phyloP scores from a whole-genome alignment of 2,329 filamentous ascomycete species.

The Penicillium sp. region DNA sequence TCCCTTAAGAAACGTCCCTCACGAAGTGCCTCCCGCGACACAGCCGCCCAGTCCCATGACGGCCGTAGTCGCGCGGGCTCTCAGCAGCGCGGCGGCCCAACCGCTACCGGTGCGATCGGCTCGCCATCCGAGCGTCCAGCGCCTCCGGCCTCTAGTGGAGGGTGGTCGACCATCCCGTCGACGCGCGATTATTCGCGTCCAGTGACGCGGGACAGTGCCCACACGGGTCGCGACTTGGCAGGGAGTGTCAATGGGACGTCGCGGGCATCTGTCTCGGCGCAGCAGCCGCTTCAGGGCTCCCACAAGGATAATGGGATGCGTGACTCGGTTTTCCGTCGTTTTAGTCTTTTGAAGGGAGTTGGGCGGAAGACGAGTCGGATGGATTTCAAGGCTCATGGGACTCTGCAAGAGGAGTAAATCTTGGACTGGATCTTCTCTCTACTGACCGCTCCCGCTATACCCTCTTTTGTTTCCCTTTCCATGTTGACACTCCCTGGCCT shows the following conservation, averaged over 20 bases:
- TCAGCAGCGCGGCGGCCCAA: conserved; percentile 30
- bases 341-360: conserved; percentile 73
- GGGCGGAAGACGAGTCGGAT: conserved; percentile 69
- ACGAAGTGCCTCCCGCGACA: conserved; percentile 35
- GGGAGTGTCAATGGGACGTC: conserved; percentile 28
- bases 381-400: conserved; percentile 45
- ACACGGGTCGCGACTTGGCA: conserved; percentile 34
- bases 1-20: conserved; percentile 31
- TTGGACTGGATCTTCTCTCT: too few relatives aligned
- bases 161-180: conserved; percentile 40
- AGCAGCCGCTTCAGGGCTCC: conserved; percentile 37
- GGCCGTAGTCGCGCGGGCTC: conserved; percentile 36
- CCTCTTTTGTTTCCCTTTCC: background rate
- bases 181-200: conserved; percentile 41
- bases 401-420: conserved; percentile 43
- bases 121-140: conserved; percentile 23
- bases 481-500: conserved; percentile 7
- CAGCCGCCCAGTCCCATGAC: conserved; percentile 33
- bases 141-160: conserved; percentile 33
- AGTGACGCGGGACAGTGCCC: conserved; percentile 36
- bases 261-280: background rate
- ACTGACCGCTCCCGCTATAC: too few relatives aligned
- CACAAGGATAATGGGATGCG: conserved; percentile 43
- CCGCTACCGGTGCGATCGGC: conserved; percentile 19
- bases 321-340: conserved; percentile 72